Evolutionary conservation across 2,329 filamentous ascomycete species (phyloP).

Genomic region (Knufia petricola): DNA sequence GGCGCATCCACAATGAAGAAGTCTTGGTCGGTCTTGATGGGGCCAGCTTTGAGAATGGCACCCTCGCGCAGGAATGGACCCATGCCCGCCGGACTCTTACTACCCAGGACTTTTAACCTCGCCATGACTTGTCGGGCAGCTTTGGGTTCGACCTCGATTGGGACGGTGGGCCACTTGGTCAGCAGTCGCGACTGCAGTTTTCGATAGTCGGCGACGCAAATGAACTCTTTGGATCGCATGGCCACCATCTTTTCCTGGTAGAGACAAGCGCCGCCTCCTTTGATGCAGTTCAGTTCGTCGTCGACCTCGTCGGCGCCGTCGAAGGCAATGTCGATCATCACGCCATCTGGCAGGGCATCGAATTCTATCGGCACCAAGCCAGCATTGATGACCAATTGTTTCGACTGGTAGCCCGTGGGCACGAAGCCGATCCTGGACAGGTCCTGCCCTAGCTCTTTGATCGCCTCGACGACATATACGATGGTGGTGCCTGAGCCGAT

Average conservation of each 20-base stretch:
- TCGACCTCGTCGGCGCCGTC: constrained; percentile 97
- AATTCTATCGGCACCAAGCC: constrained; percentile 69
- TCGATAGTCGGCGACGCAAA: constrained; percentile 85
- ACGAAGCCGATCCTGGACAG: constrained; percentile 65
- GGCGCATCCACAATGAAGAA: constrained; percentile 90
- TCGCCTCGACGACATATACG: constrained; percentile 59
- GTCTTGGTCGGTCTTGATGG: constrained; percentile 74
- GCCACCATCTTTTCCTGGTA: constrained; percentile 98
- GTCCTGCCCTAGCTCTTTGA: constrained; percentile 40
- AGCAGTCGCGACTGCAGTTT: constrained; percentile 73
- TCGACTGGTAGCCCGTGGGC: constrained; percentile 85
- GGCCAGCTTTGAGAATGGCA: constrained; percentile 66
- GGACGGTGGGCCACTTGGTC: constrained; percentile 70
- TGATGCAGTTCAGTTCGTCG: constrained; percentile 89
- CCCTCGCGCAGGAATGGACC: constrained; percentile 53
- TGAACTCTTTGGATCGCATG: constrained; percentile 69
- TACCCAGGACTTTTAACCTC: constrained; percentile 64
- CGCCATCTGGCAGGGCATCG: constrained; percentile 57
- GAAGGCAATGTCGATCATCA: constrained; percentile 76
- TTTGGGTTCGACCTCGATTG: constrained; percentile 86
- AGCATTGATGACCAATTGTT: constrained; percentile 71
- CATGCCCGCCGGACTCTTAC: constrained; percentile 47
- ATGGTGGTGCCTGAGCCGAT: constrained; percentile 59
- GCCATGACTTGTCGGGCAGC: constrained; percentile 67
- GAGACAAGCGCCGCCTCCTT: constrained; percentile 92